Evolutionary conservation across 371 early-diverging fungal genomes (phyloP).

Genomic region (Zychaea mexicana): DNA sequence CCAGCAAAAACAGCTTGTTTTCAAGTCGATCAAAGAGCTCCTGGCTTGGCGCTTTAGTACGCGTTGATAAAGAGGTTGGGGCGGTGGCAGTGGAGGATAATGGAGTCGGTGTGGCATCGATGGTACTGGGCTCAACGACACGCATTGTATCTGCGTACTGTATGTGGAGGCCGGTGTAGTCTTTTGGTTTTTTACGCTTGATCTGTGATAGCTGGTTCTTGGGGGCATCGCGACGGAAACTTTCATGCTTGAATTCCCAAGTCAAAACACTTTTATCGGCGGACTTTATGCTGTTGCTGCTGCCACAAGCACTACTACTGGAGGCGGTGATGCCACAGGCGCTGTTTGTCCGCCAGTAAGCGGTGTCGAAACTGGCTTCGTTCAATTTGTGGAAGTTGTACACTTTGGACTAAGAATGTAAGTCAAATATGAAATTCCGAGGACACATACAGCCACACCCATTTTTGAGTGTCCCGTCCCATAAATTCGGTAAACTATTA

Average conservation of each 20-base stretch:
- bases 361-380: background rate
- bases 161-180: background rate
- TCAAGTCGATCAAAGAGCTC: background rate
- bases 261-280: background rate
- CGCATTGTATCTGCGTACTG: background rate
- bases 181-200: background rate
- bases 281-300: background rate
- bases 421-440: too few relatives aligned
- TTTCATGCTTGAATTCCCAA: conserved; percentile 7
- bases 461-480: background rate
- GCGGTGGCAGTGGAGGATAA: background rate
- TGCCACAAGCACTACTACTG: background rate
- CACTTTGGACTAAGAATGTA: background rate
- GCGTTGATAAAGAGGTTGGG: background rate
- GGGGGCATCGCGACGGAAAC: background rate
- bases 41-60: background rate
- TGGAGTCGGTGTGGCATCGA: background rate
- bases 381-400: conserved; percentile 13
- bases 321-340: background rate
- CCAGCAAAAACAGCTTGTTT: background rate
- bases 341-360: background rate
- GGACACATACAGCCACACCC: too few relatives aligned
- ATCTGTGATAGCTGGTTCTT: background rate
- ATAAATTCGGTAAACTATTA: background rate
- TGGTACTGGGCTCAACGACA: background rate